Base-by-base conservation (phyloP, 1,139 yeast species). In the Magnusiomyces ingens region DNA sequence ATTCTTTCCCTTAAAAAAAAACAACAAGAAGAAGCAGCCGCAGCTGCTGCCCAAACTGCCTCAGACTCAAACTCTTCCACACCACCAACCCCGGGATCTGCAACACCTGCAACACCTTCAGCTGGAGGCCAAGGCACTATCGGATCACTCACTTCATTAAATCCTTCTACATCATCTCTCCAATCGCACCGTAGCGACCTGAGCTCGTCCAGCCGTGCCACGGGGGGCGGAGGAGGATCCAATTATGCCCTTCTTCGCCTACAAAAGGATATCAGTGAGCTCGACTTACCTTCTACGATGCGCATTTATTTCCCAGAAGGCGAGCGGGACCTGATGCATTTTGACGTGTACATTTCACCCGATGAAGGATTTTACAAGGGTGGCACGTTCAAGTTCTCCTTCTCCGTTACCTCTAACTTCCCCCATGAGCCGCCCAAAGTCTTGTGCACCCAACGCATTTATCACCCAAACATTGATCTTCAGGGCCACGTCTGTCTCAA, bases 351-450 rank as follows among this genome's bases (percentile, higher is more conserved):
- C 12, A 77, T 91, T 19, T 68, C 64, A 37, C 98, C 99, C 0
- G 85, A 81, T 59, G 90, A 85, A 63, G 98, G 98, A 13, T 80
- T 78, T 67, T 93, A 91, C 67, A 70, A 71, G 51, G 76, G 77
- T 19, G 98, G 98, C 0, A 66, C 64, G 19, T 90, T 91, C 71
- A 67, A 67, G 42, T 93, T 93, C 68, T 73, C 75, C 35, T 80
- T 91, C 50, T 75, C 74, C 44, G 77, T 90, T 49, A 80, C 80
- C 53, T 80, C 79, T 48, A 84, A 83, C 61, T 93, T 85, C 70
- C 99, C 99, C 1, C 93, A 91, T 57, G 94, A 87, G 50, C 93
- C 98, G 18, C 99, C 99, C 6, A 86, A 84, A 66, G 90, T 89
- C 55, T 77, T 79, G 61, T 85, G 95, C 62, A 57, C 75, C 49